A percentile compares a stretch with the other conserved stretches of the same genome.
phyloP scores from a whole-genome alignment of 2,329 filamentous ascomycete species.

The Sarocladium brachiariae region DNA sequence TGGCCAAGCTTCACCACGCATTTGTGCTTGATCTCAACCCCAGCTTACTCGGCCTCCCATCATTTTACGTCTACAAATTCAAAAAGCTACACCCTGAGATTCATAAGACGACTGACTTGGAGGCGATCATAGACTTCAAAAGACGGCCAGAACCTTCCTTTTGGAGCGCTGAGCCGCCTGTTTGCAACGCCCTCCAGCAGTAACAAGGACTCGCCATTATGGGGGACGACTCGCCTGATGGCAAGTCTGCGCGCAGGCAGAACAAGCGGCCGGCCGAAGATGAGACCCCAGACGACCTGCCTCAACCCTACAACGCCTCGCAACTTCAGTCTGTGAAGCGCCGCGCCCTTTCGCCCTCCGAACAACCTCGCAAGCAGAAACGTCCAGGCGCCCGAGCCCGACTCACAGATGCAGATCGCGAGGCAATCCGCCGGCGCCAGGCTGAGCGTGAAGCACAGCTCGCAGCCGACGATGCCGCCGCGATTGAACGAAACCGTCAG shows the following conservation, averaged over 20 bases:
- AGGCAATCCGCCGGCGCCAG: slow-evolving; percentile 58
- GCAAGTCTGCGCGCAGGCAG: slow-evolving; percentile 13
- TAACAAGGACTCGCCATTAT: slow-evolving; percentile 9
- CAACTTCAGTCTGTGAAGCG: slow-evolving; percentile 52
- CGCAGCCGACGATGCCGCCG: slow-evolving; percentile 28
- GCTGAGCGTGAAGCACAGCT: slow-evolving; percentile 46
- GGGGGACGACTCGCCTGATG: slow-evolving; percentile 8
- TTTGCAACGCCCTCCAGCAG: slow-evolving; percentile 9
- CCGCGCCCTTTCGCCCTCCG: slow-evolving; percentile 47
- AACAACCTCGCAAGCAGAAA: slow-evolving; percentile 58
- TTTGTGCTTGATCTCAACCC: too few relatives aligned
- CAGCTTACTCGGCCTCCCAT: too few relatives aligned
- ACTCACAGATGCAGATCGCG: slow-evolving; percentile 59
- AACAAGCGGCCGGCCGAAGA: slow-evolving; percentile 26
- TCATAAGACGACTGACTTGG: too few relatives aligned
- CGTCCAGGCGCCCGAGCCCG: slow-evolving; percentile 60
- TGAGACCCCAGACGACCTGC: slow-evolving; percentile 31
- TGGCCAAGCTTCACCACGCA: too few relatives aligned
- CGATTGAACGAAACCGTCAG: slow-evolving; percentile 31
- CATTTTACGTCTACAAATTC: too few relatives aligned
- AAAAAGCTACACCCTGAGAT: too few relatives aligned
- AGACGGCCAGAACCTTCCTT: too few relatives aligned
- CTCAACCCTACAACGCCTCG: slow-evolving; percentile 55
- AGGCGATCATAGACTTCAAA: too few relatives aligned
- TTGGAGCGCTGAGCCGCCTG: background rate